A percentile compares a stretch with the other conserved stretches of the same genome.
phyloP scores from a whole-genome alignment of 768 basidiomycete species.

The Gautieria morchelliformis region DNA sequence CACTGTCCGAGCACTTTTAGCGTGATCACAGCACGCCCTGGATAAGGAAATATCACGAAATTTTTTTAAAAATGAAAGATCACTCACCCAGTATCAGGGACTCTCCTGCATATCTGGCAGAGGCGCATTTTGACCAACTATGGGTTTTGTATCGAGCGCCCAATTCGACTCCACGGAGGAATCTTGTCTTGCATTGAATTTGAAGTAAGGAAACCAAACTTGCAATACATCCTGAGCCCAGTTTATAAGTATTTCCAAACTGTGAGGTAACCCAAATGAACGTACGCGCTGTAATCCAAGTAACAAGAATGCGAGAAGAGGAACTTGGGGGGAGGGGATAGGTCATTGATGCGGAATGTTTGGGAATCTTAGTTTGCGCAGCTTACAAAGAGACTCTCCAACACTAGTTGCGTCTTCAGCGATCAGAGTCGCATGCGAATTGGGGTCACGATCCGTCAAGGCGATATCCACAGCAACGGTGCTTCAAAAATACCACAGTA shows the following conservation, averaged over 20 bases:
- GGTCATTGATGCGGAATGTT: neutral
- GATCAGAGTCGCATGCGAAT: neutral
- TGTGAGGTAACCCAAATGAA: neutral
- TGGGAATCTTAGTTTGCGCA: neutral
- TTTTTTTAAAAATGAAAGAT: too few relatives aligned
- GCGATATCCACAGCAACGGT: neutral
- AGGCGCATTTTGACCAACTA: neutral
- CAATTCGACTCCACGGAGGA: neutral
- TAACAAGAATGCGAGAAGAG: neutral
- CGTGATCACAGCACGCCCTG: too few relatives aligned
- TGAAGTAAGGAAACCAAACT: neutral
- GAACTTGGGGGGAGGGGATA: neutral
- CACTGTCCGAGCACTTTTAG: too few relatives aligned
- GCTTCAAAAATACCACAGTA: neutral
- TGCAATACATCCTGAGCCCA: neutral
- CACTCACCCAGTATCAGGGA: too few relatives aligned
- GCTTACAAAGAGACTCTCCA: neutral
- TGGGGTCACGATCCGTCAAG: neutral
- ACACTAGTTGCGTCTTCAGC: neutral
- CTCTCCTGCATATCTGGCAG: neutral
- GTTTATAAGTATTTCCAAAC: neutral
- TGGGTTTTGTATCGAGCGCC: neutral
- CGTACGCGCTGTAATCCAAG: neutral
- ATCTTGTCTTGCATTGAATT: neutral
- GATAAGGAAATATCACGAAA: too few relatives aligned